Evolutionary conservation across 1,139 yeast genomes (phyloP).

Genomic region (Nematodospora anomalae): DNA sequence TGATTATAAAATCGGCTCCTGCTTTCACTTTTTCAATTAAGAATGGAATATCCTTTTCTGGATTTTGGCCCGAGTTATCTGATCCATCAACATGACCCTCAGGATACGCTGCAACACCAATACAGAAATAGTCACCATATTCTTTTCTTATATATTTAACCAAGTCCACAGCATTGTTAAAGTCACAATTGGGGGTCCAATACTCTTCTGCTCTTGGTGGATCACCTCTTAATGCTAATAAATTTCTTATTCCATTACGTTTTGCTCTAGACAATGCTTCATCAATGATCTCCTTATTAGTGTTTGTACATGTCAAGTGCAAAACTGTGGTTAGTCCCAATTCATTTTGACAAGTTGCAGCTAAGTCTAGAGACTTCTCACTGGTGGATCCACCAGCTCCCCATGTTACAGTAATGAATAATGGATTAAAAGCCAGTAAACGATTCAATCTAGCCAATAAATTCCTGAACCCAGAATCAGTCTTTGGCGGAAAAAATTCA

Average conservation of each 20-base stretch:
- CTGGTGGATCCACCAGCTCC: slow-evolving; percentile 98
- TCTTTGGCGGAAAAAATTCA: slow-evolving; percentile 97
- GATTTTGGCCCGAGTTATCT: slow-evolving; percentile 60
- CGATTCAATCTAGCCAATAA: slow-evolving; percentile 82
- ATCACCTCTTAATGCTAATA: slow-evolving; percentile 92
- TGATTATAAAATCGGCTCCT: slow-evolving; percentile 48
- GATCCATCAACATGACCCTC: slow-evolving; percentile 94
- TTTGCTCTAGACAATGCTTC: slow-evolving; percentile 75
- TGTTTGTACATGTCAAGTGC: slow-evolving; percentile 95
- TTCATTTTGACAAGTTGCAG: slow-evolving; percentile 72
- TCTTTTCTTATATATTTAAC: slow-evolving; percentile 69
- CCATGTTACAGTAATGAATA: slow-evolving; percentile 94
- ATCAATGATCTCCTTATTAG: slow-evolving; percentile 74
- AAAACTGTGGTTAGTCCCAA: slow-evolving; percentile 84
- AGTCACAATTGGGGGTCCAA: slow-evolving; percentile 58
- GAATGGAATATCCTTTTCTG: slow-evolving; percentile 65
- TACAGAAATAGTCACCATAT: slow-evolving; percentile 75
- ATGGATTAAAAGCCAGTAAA: slow-evolving; percentile 84
- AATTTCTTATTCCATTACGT: slow-evolving; percentile 74
- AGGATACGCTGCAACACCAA: slow-evolving; percentile 95
- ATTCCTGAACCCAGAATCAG: slow-evolving; percentile 82
- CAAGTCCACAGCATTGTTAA: slow-evolving; percentile 77
- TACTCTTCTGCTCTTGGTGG: slow-evolving; percentile 86
- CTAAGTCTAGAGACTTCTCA: slow-evolving; percentile 80
- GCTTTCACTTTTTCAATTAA: slow-evolving; percentile 54